phyloP scores from a whole-genome alignment of 768 basidiomycete species.

The Xerocomus potaroensis region DNA sequence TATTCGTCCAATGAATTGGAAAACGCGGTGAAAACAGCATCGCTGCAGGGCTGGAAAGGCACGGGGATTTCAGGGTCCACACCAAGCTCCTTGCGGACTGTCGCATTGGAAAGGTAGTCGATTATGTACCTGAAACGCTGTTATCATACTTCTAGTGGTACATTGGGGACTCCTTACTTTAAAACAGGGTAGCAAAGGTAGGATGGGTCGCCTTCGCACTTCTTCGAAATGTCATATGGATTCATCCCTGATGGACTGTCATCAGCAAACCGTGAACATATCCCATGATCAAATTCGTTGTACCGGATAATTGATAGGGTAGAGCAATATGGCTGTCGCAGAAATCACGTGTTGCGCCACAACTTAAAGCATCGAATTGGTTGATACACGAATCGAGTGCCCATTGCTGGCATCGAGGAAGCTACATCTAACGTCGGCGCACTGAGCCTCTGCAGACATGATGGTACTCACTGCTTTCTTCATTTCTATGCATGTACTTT shows the following conservation, averaged over 20 bases:
- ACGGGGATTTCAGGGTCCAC: conserved; percentile 43
- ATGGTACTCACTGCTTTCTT: background rate
- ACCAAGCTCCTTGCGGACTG: conserved; percentile 50
- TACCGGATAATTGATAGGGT: conserved; percentile 10
- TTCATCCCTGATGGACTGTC: conserved; percentile 42
- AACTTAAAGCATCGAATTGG: background rate
- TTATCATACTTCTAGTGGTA: background rate
- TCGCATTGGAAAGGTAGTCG: conserved; percentile 55
- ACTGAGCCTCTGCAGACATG: no score
- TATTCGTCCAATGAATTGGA: conserved; percentile 36
- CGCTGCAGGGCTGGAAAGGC: conserved; percentile 36
- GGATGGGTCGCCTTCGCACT: conserved; percentile 47
- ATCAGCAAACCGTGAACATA: background rate
- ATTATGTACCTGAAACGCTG: conserved; percentile 42
- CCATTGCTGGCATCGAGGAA: background rate
- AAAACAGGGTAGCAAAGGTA: conserved; percentile 58
- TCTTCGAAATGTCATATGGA: conserved; percentile 62
- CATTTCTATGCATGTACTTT: conserved; percentile 30
- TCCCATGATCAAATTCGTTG: background rate
- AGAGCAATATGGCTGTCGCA: background rate
- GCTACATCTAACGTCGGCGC: background rate
- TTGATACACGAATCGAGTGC: background rate
- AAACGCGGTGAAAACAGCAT: conserved; percentile 47
- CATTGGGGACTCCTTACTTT: conserved; percentile 23
- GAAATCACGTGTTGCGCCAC: background rate